Base-by-base conservation (phyloP, 768 basidiomycete genomes). In the Suillus paluster region DNA sequence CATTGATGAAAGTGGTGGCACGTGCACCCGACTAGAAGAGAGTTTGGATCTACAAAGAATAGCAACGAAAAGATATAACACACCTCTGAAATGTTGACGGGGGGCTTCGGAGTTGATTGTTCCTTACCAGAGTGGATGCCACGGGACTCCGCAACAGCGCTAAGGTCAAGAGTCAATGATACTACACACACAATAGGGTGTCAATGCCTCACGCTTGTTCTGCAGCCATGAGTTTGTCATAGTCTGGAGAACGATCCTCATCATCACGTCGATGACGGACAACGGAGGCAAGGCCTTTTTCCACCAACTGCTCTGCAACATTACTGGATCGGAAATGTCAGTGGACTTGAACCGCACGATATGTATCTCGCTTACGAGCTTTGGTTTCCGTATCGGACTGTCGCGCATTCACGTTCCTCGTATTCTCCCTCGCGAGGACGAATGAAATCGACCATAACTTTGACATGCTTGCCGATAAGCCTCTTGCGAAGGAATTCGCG, bases 41-140 rank as follows among this genome's bases (percentile, higher is more conserved):
- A 23, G 58, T 64, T 60, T 44, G 49, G 42, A 52, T 39, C 17
- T 55, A 5, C 15, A 12, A 58, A 46, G 55, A 45, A 19, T 23
- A 45, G 41, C 36, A 34, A 41, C 12, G 41, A 23, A 45, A 25
- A 45, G 42, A 2, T 58, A 38, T 19, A 27, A 65, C 78, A 44
- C 68, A 92, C 93, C 83, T 99, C 97, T 2, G 95, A 97, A 27
- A 97, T 88, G 76, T 99, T 98, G 46, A 94, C 80, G 25, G 97
- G 89, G 53, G 87, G 85, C 71, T 88, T 93, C 1, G 90, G 89
- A 19, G 91, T 73, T 1, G 92, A 82, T 38, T 90, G 78, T 42
- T 98, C 97, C 77, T 98, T 98, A 23, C 91, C 90, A 15, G 94
- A 95, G 71, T 99, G 97, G 23, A 99, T 84, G 4, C 97, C 97